Base-by-base conservation (phyloP, 495 filamentous ascomycete genomes). In the Corynascus novoguineensis region DNA sequence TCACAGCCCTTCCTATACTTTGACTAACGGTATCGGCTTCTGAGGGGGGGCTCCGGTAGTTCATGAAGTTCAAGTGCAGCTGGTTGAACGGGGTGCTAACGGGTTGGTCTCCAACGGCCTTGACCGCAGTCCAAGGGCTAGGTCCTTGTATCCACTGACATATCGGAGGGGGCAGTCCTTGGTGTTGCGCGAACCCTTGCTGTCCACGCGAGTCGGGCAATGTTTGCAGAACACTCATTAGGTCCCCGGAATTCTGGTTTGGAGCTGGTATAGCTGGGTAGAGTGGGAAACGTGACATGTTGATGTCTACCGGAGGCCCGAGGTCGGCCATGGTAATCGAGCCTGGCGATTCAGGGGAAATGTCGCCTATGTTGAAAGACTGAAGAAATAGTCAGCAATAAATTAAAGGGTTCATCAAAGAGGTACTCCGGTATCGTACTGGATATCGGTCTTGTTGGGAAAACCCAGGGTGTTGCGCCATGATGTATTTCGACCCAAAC, bases 11-110 rank as follows among this genome's bases (percentile, higher is more conserved):
- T 6, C 27, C n/a, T 10, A 73, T 71, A 15, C 75, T 73, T 29
- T 75, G 77, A 35, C 69, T 73, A 53, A 82, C 29, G 21, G 80
- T 82, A 29, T 76, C 84, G 42, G 70, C 74, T 52, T 87, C 85
- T 3, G 83, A 87, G 9, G 69, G 67, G 12, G 68, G 71, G 34
- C 60, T 65, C 22, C 66, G 62, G 38, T 62, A 69, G 14, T 34
- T 28, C 32, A 8, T 29, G 50, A 60, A 60, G 11, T 24, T 42
- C 10, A 29, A 5, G 29, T 31, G 57, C 37, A 4, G 9, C 21
- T 34, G 41, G 48, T n/a, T 27, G 35, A 15, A 34, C 15, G 24
- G 11, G 15, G 19, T 8, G 34, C 10, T 8, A n/a, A 24, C 3
- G 22, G 52, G 17, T 1, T 25, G 38, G 10, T 29, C 25, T 38